These are phyloP conservation scores for Heliamphora exappendiculata DNA, from an alignment of 148 eudicot species.

Conservation along the genomic window DNA sequence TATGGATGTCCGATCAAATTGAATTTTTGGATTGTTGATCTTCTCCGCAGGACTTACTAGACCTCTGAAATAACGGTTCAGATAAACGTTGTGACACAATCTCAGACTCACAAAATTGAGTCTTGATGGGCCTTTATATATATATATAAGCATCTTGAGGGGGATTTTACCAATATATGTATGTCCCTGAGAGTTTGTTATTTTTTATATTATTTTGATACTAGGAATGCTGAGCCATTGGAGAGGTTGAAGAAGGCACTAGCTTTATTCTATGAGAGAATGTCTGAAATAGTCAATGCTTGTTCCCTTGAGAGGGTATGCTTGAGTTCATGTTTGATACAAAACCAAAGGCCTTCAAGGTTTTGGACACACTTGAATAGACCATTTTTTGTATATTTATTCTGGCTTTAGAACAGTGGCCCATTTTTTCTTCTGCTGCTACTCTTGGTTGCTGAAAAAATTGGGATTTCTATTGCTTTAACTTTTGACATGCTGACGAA, in stretches of 20 bases:
- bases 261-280: constrained; percentile 51
- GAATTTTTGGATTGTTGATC: too few relatives aligned
- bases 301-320: constrained; percentile 55
- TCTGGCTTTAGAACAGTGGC: neutral
- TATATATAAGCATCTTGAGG: too few relatives aligned
- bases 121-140: too few relatives aligned
- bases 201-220: neutral
- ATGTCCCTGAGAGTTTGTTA: neutral
- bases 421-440: neutral
- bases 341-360: neutral
- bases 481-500: neutral
- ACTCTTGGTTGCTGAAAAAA: neutral
- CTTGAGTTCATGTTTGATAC: neutral
- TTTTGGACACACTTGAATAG: neutral
- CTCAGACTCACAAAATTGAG: too few relatives aligned
- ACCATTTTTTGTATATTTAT: neutral
- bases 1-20: too few relatives aligned
- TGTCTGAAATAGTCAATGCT: constrained; percentile 31
- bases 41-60: too few relatives aligned
- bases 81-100: too few relatives aligned
- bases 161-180: too few relatives aligned
- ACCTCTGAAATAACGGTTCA: too few relatives aligned
- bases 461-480: neutral
- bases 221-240: constrained; percentile 86
- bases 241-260: constrained; percentile 71